A percentile compares a stretch with the other conserved stretches of the same genome.
phyloP scores from a whole-genome alignment of 208 protist species.

The Jaenimonas drosophilae region DNA sequence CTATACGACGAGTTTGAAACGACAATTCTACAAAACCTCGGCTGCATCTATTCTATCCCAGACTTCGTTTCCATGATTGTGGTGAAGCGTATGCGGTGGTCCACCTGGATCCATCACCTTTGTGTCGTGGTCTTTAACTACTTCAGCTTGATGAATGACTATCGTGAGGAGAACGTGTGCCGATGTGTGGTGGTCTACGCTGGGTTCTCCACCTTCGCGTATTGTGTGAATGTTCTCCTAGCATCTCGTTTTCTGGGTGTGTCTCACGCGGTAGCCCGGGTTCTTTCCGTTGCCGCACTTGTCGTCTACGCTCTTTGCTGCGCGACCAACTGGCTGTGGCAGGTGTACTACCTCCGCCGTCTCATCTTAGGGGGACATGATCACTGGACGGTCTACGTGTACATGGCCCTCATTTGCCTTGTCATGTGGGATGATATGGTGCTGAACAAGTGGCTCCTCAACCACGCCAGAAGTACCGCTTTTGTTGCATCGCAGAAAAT shows the following conservation, averaged over 20 bases:
- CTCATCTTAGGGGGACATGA: slow-evolving; percentile 41
- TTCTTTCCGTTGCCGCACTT: slow-evolving; percentile 70
- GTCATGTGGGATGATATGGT: slow-evolving; percentile 84
- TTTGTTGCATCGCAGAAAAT: slow-evolving; percentile 40
- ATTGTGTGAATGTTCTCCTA: slow-evolving; percentile 88
- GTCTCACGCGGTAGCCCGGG: slow-evolving; percentile 27
- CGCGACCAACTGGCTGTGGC: slow-evolving; percentile 85
- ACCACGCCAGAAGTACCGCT: slow-evolving; percentile 59
- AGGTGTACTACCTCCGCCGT: slow-evolving; percentile 78
- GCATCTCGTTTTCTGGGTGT: slow-evolving; percentile 87
- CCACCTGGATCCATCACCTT: slow-evolving; percentile 83
- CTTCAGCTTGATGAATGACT: slow-evolving; percentile 85
- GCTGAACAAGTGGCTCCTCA: slow-evolving; percentile 62
- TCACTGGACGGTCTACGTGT: slow-evolving; percentile 79
- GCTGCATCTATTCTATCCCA: slow-evolving; percentile 88
- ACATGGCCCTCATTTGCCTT: slow-evolving; percentile 72
- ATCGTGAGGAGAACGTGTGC: slow-evolving; percentile 77
- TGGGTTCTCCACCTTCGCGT: slow-evolving; percentile 84
- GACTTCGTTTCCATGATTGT: slow-evolving; percentile 90
- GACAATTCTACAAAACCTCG: slow-evolving; percentile 82
- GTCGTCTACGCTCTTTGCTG: slow-evolving; percentile 82
- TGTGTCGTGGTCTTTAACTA: slow-evolving; percentile 89
- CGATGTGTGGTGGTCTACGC: slow-evolving; percentile 90
- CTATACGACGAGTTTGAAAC: slow-evolving; percentile 78
- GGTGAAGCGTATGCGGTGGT: slow-evolving; percentile 84